Percentiles rank a stretch among this genome's conserved stretches.
Conservation (phyloP, 192 early-diverging fungal species). For the Diversispora epigaea region DNA sequence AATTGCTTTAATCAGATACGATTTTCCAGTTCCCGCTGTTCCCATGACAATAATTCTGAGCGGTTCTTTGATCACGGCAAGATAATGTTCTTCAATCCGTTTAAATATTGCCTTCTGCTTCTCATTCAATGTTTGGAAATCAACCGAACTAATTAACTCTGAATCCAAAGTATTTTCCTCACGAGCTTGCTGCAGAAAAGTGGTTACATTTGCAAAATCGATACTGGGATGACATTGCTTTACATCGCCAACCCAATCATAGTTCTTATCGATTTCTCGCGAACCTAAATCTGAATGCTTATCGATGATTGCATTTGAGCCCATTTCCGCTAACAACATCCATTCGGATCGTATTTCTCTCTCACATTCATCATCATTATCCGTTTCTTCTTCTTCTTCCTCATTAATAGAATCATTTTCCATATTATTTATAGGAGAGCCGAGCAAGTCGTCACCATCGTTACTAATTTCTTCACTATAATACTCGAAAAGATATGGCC, state of each 20-base stretch:
- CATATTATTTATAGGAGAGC: slow-evolving; percentile 6
- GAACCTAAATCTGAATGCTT: neutral
- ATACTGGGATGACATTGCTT: neutral
- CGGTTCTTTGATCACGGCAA: neutral
- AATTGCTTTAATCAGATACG: neutral
- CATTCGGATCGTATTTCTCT: neutral
- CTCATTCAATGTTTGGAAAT: no score
- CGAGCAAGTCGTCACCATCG: neutral
- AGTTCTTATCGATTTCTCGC: neutral
- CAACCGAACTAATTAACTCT: neutral
- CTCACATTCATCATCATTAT: neutral
- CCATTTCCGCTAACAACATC: neutral
- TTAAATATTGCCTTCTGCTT: neutral
- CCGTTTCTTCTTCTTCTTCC: neutral
- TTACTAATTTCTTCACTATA: neutral
- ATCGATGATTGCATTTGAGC: neutral
- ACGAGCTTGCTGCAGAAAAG: slow-evolving; percentile 2
- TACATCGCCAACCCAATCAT: no score
- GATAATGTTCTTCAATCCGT: neutral
- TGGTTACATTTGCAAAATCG: neutral
- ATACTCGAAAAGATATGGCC: neutral
- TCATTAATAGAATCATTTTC: neutral
- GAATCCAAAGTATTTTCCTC: neutral
- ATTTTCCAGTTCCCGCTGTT: neutral
- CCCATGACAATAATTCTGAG: neutral